A percentile compares a stretch with the other conserved stretches of the same genome.
Conservation (phyloP, 2,329 filamentous ascomycete species). For the Fusarium sambucinum region DNA sequence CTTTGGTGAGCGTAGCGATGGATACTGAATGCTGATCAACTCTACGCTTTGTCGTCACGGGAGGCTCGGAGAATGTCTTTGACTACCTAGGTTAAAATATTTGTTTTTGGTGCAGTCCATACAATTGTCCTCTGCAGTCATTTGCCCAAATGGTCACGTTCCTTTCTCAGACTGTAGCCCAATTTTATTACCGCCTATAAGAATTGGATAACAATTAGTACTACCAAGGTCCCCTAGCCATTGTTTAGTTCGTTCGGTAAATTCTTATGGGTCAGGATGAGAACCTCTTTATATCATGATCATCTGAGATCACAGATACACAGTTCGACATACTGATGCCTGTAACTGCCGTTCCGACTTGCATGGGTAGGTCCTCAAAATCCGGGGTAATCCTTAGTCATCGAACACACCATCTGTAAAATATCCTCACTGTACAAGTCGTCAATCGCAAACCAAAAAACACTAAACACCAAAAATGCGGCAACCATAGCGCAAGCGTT, state of each 20-base stretch:
- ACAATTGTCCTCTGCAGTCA: constrained; percentile 7
- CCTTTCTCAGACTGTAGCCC: neutral
- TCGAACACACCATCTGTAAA: constrained; percentile 21
- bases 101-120: neutral
- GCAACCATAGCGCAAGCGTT: constrained; percentile 3
- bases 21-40: neutral
- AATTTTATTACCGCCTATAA: neutral
- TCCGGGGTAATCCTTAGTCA: constrained; percentile 39
- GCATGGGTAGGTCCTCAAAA: constrained; percentile 14
- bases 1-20: neutral
- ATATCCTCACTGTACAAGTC: constrained; percentile 14
- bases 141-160: constrained; percentile 6
- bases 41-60: constrained; percentile 12
- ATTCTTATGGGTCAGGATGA: too few species aligned
- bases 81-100: neutral
- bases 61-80: constrained; percentile 9
- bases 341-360: constrained; percentile 1
- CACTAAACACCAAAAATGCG: constrained; percentile 21
- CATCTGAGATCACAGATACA: neutral
- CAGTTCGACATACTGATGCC: neutral
- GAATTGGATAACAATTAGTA: neutral
- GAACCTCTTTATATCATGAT: too few species aligned
- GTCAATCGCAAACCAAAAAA: constrained; percentile 3
- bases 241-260: neutral
- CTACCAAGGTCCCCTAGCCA: neutral